These are phyloP conservation scores for Astrocystis sublimbata DNA, from an alignment of 495 filamentous ascomycete genomes.

Conservation along the genomic window DNA sequence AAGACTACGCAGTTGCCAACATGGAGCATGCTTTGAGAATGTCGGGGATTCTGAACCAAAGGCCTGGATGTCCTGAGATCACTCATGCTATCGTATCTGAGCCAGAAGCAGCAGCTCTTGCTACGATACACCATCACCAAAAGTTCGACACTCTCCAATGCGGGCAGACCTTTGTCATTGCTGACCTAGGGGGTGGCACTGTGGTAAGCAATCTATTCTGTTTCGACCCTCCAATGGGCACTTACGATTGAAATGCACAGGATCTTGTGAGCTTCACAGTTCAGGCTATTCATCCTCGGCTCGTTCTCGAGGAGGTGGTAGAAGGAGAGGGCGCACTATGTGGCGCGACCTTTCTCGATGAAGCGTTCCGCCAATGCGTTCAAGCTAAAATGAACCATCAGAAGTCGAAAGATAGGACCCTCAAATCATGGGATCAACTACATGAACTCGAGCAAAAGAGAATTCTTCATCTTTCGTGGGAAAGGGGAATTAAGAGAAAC, in stretches of 20 bases:
- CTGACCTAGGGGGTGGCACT: constrained; percentile 10
- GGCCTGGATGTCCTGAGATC: constrained; percentile 12
- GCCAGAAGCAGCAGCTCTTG: constrained; percentile 31
- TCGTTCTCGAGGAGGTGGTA: constrained; percentile 4
- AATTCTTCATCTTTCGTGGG: background rate
- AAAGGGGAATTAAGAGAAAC: constrained; percentile 9
- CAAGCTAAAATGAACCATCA: background rate
- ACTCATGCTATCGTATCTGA: constrained; percentile 26
- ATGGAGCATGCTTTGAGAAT: constrained; percentile 23
- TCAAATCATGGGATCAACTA: background rate
- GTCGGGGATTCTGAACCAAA: constrained; percentile 24
- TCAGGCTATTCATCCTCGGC: background rate
- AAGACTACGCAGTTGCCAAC: constrained; percentile 16
- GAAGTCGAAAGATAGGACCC: background rate
- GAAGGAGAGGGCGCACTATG: constrained; percentile 4
- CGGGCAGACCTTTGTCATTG: constrained; percentile 7
- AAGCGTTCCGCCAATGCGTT: background rate
- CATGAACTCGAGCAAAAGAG: constrained; percentile 1
- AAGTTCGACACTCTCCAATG: background rate
- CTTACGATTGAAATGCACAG: background rate
- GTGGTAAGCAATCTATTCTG: background rate
- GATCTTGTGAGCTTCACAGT: constrained; percentile 11
- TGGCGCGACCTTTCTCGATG: constrained; percentile 9
- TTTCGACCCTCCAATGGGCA: background rate
- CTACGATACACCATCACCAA: background rate